phyloP scores from a whole-genome alignment of 805 yeast genomes.

The Candida cerambycidarum region DNA sequence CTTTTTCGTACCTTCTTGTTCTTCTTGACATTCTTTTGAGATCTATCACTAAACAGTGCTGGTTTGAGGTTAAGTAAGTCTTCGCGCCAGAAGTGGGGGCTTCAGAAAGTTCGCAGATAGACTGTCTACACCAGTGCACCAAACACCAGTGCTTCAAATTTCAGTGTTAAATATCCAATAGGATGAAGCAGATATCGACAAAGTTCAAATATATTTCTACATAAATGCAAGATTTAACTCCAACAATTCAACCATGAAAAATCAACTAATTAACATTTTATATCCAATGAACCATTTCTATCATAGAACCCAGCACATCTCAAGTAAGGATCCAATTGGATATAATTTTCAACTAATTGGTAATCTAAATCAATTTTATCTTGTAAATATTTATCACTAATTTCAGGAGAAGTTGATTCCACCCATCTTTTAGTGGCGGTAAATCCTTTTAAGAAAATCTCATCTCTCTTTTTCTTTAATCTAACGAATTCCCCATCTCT shows the following conservation, averaged over 20 bases:
- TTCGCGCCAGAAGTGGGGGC: no score
- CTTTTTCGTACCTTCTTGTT: conserved; percentile 15
- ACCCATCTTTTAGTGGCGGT: conserved; percentile 78
- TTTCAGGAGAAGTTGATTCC: conserved; percentile 53
- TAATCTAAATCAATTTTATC: conserved; percentile 56
- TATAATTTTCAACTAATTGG: conserved; percentile 61
- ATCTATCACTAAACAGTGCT: no score
- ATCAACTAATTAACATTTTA: conserved; percentile 3
- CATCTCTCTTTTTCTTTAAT: conserved; percentile 53
- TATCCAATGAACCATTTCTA: conserved; percentile 52
- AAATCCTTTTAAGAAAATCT: conserved; percentile 53
- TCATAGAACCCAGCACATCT: conserved; percentile 81
- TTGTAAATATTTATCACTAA: conserved; percentile 47
- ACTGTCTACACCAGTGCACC: no score
- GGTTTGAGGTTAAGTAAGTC: no score
- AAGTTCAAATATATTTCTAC: no score
- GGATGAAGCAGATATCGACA: no score
- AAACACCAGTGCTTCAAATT: no score
- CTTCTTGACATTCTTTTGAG: conserved; percentile 14
- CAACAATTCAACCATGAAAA: no score
- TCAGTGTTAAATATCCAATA: no score
- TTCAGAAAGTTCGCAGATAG: no score
- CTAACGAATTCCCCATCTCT: conserved; percentile 29
- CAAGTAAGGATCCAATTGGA: conserved; percentile 72
- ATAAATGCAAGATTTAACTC: no score